These are phyloP conservation scores for Laburnicola sp. DNA, from an alignment of 2,329 filamentous ascomycete genomes.

Conservation along the genomic window DNA sequence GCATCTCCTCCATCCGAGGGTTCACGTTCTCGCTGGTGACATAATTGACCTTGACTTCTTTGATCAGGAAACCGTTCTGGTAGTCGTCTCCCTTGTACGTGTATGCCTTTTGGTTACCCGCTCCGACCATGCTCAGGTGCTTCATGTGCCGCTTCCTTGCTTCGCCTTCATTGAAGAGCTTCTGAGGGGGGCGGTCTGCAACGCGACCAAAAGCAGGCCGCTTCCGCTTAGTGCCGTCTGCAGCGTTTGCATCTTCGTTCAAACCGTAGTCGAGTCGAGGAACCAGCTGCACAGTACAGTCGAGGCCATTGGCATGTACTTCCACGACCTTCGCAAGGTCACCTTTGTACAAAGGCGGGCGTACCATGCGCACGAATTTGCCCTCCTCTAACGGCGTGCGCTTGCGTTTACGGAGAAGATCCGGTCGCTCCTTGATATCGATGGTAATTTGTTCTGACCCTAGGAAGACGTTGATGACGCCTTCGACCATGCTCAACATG, in stretches of 20 bases:
- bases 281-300: constrained; percentile 83
- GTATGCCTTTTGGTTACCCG: constrained; percentile 69
- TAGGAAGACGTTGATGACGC: constrained; percentile 86
- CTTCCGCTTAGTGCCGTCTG: constrained; percentile 71
- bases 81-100: constrained; percentile 88
- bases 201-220: constrained; percentile 56
- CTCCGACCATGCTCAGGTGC: constrained; percentile 58
- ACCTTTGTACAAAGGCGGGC: constrained; percentile 77
- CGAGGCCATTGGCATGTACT: constrained; percentile 88
- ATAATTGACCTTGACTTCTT: constrained; percentile 87
- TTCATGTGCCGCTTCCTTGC: constrained; percentile 83
- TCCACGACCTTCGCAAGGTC: constrained; percentile 92
- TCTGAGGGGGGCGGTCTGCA: constrained; percentile 76
- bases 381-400: constrained; percentile 78
- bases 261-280: constrained; percentile 90
- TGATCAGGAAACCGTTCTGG: constrained; percentile 88
- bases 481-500: constrained; percentile 79
- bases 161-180: constrained; percentile 90
- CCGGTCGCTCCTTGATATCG: constrained; percentile 96
- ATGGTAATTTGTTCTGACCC: constrained; percentile 84
- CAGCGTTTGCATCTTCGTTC: constrained; percentile 72
- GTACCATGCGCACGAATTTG: constrained; percentile 86
- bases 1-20: constrained; percentile 90
- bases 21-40: constrained; percentile 88
- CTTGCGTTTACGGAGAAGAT: constrained; percentile 87